A percentile compares a stretch with the other conserved stretches of the same genome.
Evolutionary conservation across 139 green algal species (phyloP).

Genomic region (Chlamydomonas schloesseri): DNA sequence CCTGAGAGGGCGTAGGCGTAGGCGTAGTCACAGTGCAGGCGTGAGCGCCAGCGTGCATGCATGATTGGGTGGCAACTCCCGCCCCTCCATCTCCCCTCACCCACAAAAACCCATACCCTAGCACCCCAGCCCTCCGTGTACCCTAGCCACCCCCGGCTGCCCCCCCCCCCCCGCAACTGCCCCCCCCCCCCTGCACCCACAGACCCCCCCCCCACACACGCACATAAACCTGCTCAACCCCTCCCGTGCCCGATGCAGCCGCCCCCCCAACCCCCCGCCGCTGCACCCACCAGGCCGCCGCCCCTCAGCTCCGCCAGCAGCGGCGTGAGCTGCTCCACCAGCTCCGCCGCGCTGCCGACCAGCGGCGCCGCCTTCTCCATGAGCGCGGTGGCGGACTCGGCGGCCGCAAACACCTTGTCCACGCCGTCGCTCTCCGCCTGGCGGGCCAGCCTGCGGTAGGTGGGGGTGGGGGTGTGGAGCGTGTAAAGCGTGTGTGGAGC

Average conservation of each 20-base stretch:
- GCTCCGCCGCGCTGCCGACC: constrained; percentile 47
- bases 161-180: no score
- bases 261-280: not conserved
- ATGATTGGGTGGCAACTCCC: no score
- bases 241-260: no score
- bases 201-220: not conserved
- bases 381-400: constrained; percentile 72
- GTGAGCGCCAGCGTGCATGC: no score
- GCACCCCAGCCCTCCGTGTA: no score
- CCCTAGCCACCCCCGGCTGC: no score
- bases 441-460: constrained; percentile 85
- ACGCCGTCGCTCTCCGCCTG: constrained; percentile 90
- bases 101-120: no score
- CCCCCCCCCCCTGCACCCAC: no score
- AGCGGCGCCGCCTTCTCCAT: constrained; percentile 59
- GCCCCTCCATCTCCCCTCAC: no score
- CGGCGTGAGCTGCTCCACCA: constrained; percentile 76
- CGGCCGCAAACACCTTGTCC: constrained; percentile 86
- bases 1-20: not conserved
- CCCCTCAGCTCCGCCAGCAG: constrained; percentile 80
- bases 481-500: no score
- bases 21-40: no score
- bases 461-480: not conserved
- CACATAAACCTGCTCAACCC: no score
- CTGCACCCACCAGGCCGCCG: constrained; percentile 78